Percentiles rank a stretch among this genome's conserved stretches.
Evolutionary conservation across 371 early-diverging fungal species (phyloP).

Genomic region (Rhizopus delemar): DNA sequence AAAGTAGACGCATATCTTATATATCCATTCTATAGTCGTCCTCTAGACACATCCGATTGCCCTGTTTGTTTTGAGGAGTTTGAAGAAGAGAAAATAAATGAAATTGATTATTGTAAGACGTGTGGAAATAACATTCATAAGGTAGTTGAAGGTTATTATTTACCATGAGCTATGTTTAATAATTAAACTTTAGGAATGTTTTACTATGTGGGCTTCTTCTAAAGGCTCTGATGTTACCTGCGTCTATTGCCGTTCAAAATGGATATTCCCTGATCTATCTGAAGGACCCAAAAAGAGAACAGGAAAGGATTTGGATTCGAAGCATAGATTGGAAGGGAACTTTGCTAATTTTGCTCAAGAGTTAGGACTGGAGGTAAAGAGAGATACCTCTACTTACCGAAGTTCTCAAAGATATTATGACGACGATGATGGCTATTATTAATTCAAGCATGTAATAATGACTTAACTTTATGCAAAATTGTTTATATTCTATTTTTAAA

Average conservation of each 20-base stretch:
- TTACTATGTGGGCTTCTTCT: conserved; percentile 27
- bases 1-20: not conserved
- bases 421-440: too few relatives aligned
- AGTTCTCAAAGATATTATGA: not conserved
- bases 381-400: conserved; percentile 26
- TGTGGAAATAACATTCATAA: conserved; percentile 46
- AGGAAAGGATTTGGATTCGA: not conserved
- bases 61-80: conserved; percentile 47
- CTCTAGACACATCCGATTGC: conserved; percentile 40
- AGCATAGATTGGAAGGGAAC: conserved; percentile 12
- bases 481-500: too few relatives aligned
- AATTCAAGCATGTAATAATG: too few relatives aligned
- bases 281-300: conserved; percentile 3
- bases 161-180: not conserved
- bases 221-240: conserved; percentile 27
- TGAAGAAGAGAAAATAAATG: conserved; percentile 19
- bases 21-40: conserved; percentile 21
- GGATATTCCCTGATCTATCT: conserved; percentile 11
- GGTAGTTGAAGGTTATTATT: conserved; percentile 9
- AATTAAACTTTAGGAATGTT: conserved; percentile 20
- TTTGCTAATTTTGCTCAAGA: conserved; percentile 33
- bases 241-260: conserved; percentile 41
- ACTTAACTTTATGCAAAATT: too few relatives aligned
- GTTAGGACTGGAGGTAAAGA: conserved; percentile 19
- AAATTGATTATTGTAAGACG: conserved; percentile 29